Evolutionary conservation across 2,329 filamentous ascomycete species (phyloP).

Genomic region (Chaetomium globosum): DNA sequence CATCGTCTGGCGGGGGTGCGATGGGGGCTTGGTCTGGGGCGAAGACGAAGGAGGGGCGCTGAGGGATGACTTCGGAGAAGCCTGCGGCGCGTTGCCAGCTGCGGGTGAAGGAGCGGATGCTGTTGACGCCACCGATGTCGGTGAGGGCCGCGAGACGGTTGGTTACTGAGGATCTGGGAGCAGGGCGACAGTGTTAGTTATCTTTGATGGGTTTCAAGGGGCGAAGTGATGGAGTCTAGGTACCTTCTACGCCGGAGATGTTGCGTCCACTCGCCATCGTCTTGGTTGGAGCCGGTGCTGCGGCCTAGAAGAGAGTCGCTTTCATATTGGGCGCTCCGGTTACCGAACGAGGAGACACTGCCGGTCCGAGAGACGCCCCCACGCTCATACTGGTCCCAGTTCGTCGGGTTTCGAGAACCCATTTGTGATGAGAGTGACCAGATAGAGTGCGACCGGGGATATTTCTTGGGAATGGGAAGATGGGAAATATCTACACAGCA

Average conservation of each 20-base stretch:
- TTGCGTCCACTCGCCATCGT: conserved; percentile 40
- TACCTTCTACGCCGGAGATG: conserved; percentile 45
- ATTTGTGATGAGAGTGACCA: conserved; percentile 25
- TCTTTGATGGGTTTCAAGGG: conserved; percentile 32
- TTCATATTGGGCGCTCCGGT: conserved; percentile 49
- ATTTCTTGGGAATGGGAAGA: background rate
- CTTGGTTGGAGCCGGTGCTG: conserved; percentile 42
- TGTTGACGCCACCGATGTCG: conserved; percentile 88
- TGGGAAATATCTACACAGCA: background rate
- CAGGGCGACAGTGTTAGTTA: background rate
- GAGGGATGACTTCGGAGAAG: conserved; percentile 85
- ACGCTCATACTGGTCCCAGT: conserved; percentile 53
- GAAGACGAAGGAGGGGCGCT: conserved; percentile 72
- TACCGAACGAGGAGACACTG: conserved; percentile 47
- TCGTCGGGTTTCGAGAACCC: conserved; percentile 45
- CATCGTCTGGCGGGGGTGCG: conserved; percentile 36
- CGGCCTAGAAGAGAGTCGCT: conserved; percentile 51
- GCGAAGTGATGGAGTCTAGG: conserved; percentile 30
- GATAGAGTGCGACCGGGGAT: background rate
- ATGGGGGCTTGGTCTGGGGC: conserved; percentile 56
- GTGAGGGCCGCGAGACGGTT: conserved; percentile 59
- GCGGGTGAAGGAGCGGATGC: conserved; percentile 87
- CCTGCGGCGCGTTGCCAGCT: conserved; percentile 90
- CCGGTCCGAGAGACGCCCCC: conserved; percentile 47
- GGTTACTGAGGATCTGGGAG: conserved; percentile 60